These are phyloP conservation scores for Diaporthe capsici DNA, from an alignment of 2,329 filamentous ascomycete species.

Conservation along the genomic window DNA sequence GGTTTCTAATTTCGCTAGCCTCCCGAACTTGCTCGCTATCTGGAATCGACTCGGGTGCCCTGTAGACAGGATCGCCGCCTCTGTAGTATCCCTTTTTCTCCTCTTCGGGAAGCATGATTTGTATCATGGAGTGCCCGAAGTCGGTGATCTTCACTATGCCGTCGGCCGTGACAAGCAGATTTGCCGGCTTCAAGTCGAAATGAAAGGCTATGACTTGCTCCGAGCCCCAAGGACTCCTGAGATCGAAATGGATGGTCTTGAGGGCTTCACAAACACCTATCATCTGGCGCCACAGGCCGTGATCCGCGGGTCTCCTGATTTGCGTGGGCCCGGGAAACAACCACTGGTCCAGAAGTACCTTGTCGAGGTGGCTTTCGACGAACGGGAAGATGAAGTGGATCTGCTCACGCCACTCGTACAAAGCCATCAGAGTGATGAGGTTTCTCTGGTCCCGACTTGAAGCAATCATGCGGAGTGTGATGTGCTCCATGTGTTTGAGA, in stretches of 20 bases:
- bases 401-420: neutral
- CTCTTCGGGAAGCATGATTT: neutral
- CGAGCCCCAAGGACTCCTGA: neutral
- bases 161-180: neutral
- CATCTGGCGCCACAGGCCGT: neutral
- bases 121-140: neutral
- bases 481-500: neutral
- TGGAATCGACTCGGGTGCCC: neutral
- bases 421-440: slow-evolving; percentile 1
- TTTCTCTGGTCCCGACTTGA: neutral
- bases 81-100: neutral
- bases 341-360: slow-evolving; percentile 1
- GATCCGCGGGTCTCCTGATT: neutral
- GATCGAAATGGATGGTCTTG: slow-evolving; percentile 1
- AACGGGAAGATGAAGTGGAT: slow-evolving; percentile 1
- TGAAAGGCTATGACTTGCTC: slow-evolving; percentile 6
- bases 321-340: neutral
- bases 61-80: neutral
- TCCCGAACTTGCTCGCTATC: slow-evolving; percentile 1
- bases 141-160: neutral
- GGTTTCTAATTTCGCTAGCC: neutral
- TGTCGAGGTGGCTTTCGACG: neutral
- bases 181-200: slow-evolving; percentile 2
- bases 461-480: neutral
- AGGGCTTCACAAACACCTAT: neutral